Conservation (phyloP, 352 stramenopile genomes). For the Globisporangium emineosum region DNA sequence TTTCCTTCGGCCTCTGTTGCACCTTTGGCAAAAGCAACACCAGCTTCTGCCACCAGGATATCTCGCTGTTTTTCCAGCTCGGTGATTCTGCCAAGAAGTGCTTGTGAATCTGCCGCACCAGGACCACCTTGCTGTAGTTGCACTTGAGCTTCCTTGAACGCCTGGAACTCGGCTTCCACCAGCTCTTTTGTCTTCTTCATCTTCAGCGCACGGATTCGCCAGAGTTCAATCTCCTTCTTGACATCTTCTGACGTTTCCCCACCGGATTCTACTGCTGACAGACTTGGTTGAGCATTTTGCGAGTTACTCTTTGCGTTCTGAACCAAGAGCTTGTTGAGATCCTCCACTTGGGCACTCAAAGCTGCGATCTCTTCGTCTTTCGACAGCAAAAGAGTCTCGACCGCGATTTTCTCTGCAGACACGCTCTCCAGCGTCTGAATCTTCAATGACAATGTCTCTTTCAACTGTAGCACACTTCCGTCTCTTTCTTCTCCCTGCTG, state of each 20-base stretch:
- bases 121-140: neutral
- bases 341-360: conserved; percentile 3
- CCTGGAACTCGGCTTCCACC: conserved; percentile 19
- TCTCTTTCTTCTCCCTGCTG: neutral
- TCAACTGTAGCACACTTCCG: conserved; percentile 10
- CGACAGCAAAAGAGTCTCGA: conserved; percentile 8
- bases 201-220: conserved; percentile 33
- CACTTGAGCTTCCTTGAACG: conserved; percentile 9
- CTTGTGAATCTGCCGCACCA: neutral
- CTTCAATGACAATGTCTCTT: conserved; percentile 16
- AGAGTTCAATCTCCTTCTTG: conserved; percentile 32
- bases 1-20: neutral
- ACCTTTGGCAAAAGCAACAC: conserved; percentile 2
- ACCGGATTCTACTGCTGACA: neutral
- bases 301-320: conserved; percentile 1
- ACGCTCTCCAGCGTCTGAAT: conserved; percentile 8
- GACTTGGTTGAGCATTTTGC: too few species aligned
- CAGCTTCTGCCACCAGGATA: neutral
- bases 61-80: conserved; percentile 14
- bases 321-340: neutral
- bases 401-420: conserved; percentile 5
- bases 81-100: neutral
- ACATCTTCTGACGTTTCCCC: conserved; percentile 6
- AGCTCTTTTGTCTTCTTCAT: conserved; percentile 39
- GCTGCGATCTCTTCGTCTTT: conserved; percentile 7